Evolutionary conservation across 2,329 filamentous ascomycete species (phyloP).

Genomic region (Aspergillus amoenus): DNA sequence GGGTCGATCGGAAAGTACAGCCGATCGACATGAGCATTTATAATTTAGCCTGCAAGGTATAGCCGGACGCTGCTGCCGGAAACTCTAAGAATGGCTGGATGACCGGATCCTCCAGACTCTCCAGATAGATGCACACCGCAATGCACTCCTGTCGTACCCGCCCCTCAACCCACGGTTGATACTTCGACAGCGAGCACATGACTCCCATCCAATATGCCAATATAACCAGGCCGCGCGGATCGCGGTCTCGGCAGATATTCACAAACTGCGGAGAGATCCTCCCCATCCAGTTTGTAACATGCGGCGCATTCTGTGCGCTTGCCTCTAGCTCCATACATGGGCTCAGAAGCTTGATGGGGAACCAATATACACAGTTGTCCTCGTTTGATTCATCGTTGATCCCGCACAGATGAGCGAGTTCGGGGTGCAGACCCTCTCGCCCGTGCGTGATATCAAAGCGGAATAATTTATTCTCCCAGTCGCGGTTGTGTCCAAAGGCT

Average conservation of each 20-base stretch:
- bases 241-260: slow-evolving; percentile 23
- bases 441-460: slow-evolving; percentile 16
- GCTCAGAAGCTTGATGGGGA: slow-evolving; percentile 21
- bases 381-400: slow-evolving; percentile 24
- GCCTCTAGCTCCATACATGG: slow-evolving; percentile 21
- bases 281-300: slow-evolving; percentile 28
- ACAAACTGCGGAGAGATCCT: slow-evolving; percentile 26
- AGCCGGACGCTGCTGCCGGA: slow-evolving; percentile 27
- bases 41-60: slow-evolving; percentile 9
- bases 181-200: slow-evolving; percentile 30
- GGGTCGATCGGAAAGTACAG: no score
- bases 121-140: slow-evolving; percentile 33
- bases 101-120: slow-evolving; percentile 21
- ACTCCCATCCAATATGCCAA: slow-evolving; percentile 33
- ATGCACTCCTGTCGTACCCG: slow-evolving; percentile 28
- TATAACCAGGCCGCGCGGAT: slow-evolving; percentile 28
- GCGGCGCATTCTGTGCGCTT: slow-evolving; percentile 20
- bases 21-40: neutral
- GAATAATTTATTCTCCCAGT: slow-evolving; percentile 19
- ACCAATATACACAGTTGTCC: slow-evolving; percentile 26
- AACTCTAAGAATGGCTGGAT: slow-evolving; percentile 23
- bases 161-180: slow-evolving; percentile 30
- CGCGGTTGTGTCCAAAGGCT: slow-evolving; percentile 18
- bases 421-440: slow-evolving; percentile 24
- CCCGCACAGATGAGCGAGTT: slow-evolving; percentile 29